phyloP scores from a whole-genome alignment of 1,139 yeast species.

The Blastobotrys indianensis region DNA sequence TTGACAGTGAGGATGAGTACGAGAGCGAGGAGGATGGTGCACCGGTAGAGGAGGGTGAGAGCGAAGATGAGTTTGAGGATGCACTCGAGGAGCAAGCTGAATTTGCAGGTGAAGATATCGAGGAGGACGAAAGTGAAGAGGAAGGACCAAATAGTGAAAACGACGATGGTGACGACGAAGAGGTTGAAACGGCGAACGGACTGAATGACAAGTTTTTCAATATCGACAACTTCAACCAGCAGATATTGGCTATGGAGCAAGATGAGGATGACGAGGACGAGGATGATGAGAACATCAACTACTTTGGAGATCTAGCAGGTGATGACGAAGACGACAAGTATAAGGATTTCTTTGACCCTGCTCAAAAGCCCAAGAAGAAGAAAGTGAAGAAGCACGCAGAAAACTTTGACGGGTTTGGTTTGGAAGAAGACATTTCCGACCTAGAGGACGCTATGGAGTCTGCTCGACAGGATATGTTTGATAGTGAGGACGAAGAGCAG shows the following conservation, averaged over 20 bases:
- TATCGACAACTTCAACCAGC: slow-evolving; percentile 78
- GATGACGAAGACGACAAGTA: slow-evolving; percentile 31
- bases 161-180: slow-evolving; percentile 24
- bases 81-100: slow-evolving; percentile 14
- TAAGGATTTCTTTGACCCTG: slow-evolving; percentile 38
- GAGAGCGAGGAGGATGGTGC: slow-evolving; percentile 10
- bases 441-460: slow-evolving; percentile 48
- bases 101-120: slow-evolving; percentile 13
- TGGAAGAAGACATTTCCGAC: slow-evolving; percentile 39
- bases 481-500: slow-evolving; percentile 31
- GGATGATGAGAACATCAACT: slow-evolving; percentile 72
- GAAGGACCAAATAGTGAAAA: slow-evolving; percentile 17
- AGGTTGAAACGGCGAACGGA: slow-evolving; percentile 43
- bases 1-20: slow-evolving; percentile 17
- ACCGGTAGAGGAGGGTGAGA: slow-evolving; percentile 18
- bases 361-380: slow-evolving; percentile 23
- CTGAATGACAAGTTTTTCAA: slow-evolving; percentile 82
- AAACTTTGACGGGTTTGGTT: slow-evolving; percentile 37
- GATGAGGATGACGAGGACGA: slow-evolving; percentile 41
- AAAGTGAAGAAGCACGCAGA: slow-evolving; percentile 23
- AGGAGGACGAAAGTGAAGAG: slow-evolving; percentile 11
- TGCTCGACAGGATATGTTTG: slow-evolving; percentile 52
- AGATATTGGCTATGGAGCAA: slow-evolving; percentile 65
- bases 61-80: slow-evolving; percentile 15
- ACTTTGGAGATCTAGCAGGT: slow-evolving; percentile 59